Evolutionary conservation across 192 early-diverging fungal species (phyloP).

Genomic region (Coemansia sp.): DNA sequence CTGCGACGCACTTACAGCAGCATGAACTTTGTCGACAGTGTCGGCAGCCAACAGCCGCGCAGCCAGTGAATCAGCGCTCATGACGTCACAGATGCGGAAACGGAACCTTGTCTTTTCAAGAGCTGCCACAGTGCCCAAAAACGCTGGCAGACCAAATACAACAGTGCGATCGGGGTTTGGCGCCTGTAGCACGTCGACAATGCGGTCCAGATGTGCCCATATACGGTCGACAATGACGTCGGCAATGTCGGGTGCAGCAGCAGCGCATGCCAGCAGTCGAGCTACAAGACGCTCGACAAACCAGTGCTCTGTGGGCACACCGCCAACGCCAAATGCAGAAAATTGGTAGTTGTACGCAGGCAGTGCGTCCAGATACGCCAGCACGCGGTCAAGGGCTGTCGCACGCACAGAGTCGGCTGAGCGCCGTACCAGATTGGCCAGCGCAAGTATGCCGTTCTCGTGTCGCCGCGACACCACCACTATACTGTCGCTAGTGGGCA

Average conservation of each 20-base stretch:
- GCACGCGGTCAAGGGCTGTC: slow-evolving; percentile 30
- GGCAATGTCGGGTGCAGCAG: slow-evolving; percentile 12
- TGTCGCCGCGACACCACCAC: slow-evolving; percentile 31
- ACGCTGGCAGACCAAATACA: slow-evolving; percentile 26
- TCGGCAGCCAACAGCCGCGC: slow-evolving; percentile 16
- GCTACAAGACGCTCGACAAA: slow-evolving; percentile 30
- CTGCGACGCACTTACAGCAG: slow-evolving; percentile 16
- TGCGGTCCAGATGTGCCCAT: slow-evolving; percentile 28
- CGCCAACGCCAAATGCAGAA: slow-evolving; percentile 20
- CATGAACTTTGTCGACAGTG: slow-evolving; percentile 14
- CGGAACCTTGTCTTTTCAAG: slow-evolving; percentile 34
- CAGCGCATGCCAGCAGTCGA: slow-evolving; percentile 39
- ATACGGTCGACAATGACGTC: slow-evolving; percentile 23
- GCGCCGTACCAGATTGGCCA: slow-evolving; percentile 43
- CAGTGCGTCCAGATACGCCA: slow-evolving; percentile 37
- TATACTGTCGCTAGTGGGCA: slow-evolving; percentile 3
- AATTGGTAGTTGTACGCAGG: slow-evolving; percentile 26
- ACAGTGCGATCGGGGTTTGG: slow-evolving; percentile 12
- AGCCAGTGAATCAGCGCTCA: slow-evolving; percentile 20
- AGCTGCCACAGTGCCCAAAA: slow-evolving; percentile 37
- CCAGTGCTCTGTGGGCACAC: slow-evolving; percentile 23
- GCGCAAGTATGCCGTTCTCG: slow-evolving; percentile 48
- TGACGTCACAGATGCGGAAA: slow-evolving; percentile 24
- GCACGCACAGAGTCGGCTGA: slow-evolving; percentile 7
- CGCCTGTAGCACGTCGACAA: slow-evolving; percentile 19